phyloP scores from a whole-genome alignment of 1,284 basidiomycete genomes.

The Pseudozyma tsukubaensis region DNA sequence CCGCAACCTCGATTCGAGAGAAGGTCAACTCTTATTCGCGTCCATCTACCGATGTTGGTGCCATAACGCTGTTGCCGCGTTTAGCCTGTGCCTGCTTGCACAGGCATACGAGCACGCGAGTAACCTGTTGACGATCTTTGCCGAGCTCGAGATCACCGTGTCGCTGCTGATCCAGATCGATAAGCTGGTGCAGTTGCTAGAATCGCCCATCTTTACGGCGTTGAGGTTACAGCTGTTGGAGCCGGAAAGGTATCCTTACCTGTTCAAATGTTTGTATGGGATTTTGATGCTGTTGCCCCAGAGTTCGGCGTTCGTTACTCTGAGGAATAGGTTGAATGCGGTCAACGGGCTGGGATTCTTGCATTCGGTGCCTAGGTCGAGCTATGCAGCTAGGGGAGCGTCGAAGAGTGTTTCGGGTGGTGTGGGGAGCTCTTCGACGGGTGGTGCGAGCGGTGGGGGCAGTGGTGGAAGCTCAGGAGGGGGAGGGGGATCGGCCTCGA shows the following conservation, averaged over 20 bases:
- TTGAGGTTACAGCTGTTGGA: conserved; percentile 96
- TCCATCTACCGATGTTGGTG: conserved; percentile 97
- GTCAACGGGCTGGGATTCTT: conserved; percentile 94
- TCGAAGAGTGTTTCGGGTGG: conserved; percentile 12
- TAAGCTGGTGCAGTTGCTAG: conserved; percentile 96
- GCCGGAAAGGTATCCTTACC: conserved; percentile 92
- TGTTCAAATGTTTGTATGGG: conserved; percentile 98
- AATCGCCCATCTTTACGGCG: conserved; percentile 97
- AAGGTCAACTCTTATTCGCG: conserved; percentile 91
- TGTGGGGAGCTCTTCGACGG: conserved; percentile 5
- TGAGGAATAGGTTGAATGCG: conserved; percentile 91
- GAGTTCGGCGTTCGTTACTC: conserved; percentile 93
- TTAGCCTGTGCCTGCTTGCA: conserved; percentile 92
- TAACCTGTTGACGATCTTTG: conserved; percentile 94
- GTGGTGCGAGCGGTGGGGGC: conserved; percentile 4
- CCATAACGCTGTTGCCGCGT: conserved; percentile 96
- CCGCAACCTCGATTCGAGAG: conserved; percentile 87
- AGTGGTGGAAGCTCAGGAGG: conserved; percentile 3
- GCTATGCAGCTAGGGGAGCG: conserved; percentile 13
- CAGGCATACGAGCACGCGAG: conserved; percentile 99
- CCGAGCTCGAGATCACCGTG: conserved; percentile 92
- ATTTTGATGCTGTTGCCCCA: conserved; percentile 97
- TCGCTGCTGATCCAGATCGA: conserved; percentile 94
- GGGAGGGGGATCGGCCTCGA: conserved; percentile 17
- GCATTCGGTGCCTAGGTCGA: conserved; percentile 80